Conservation (phyloP, 2,329 filamentous ascomycete species). For the Penicillium rolfsii region DNA sequence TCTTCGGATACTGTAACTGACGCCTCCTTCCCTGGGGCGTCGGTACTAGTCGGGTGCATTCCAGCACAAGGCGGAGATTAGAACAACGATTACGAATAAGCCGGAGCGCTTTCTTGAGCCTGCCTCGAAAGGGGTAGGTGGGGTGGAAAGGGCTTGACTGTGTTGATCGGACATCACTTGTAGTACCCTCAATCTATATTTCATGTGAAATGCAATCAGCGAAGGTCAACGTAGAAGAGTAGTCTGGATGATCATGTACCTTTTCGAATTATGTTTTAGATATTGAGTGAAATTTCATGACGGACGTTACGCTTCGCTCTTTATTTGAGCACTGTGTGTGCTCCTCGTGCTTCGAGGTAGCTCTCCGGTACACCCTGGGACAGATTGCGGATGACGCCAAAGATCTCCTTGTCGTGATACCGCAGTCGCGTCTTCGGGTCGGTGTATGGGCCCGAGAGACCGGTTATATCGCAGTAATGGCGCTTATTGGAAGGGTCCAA, state of each 20-base stretch:
- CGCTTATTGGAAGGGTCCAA: slow-evolving; percentile 75
- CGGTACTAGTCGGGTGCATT: slow-evolving; percentile 69
- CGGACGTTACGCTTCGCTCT: neutral
- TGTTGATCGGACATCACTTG: slow-evolving; percentile 74
- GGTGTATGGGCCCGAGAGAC: slow-evolving; percentile 84
- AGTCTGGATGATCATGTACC: neutral
- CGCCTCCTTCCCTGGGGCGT: slow-evolving; percentile 67
- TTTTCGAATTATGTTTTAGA: neutral
- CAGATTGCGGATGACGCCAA: slow-evolving; percentile 76
- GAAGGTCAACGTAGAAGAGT: neutral
- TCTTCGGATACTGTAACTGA: slow-evolving; percentile 61
- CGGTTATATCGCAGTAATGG: slow-evolving; percentile 95
- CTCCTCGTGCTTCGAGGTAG: slow-evolving; percentile 85
- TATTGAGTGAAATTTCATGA: slow-evolving; percentile 2
- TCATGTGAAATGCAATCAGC: neutral
- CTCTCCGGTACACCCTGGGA: slow-evolving; percentile 83
- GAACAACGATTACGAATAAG: slow-evolving; percentile 90
- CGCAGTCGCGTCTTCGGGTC: slow-evolving; percentile 93
- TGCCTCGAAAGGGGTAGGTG: slow-evolving; percentile 76
- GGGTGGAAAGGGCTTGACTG: slow-evolving; percentile 95
- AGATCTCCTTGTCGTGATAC: slow-evolving; percentile 93
- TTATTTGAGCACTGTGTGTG: slow-evolving; percentile 89
- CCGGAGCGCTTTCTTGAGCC: slow-evolving; percentile 93
- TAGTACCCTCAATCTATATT: neutral
- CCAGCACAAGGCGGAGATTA: slow-evolving; percentile 75